Evolutionary conservation across 129 eudicot species (phyloP).

Genomic region (Chrysanthemum lavandulifolium): DNA sequence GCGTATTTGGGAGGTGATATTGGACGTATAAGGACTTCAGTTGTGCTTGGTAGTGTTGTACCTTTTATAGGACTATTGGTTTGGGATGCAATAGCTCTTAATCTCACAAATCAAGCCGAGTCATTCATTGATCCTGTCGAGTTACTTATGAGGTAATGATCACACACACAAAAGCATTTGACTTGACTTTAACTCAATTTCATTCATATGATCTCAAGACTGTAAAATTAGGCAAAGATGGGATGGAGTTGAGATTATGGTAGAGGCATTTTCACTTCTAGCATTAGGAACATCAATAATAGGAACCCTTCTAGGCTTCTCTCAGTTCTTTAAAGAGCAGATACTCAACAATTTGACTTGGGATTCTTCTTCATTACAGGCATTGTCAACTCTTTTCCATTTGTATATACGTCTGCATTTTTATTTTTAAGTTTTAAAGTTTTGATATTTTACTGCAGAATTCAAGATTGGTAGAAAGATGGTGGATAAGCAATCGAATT

Average conservation of each 20-base stretch:
- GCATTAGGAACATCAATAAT: constrained; percentile 86
- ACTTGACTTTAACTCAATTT: constrained; percentile 14
- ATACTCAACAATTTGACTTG: constrained; percentile 42
- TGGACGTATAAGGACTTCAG: constrained; percentile 63
- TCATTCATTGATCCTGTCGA: constrained; percentile 72
- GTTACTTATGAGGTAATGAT: constrained; percentile 61
- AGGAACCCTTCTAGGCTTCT: constrained; percentile 75
- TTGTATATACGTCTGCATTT: background rate
- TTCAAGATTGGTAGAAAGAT: constrained; percentile 34
- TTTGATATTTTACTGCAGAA: constrained; percentile 36
- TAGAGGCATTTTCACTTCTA: constrained; percentile 79
- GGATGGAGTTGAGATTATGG: constrained; percentile 79
- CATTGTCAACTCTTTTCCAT: constrained; percentile 31
- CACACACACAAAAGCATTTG: constrained; percentile 12
- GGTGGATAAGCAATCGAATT: constrained; percentile 58
- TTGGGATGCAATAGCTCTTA: constrained; percentile 74
- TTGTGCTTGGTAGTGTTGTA: constrained; percentile 69
- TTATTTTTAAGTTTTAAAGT: constrained; percentile 9
- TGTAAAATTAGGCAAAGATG: constrained; percentile 53
- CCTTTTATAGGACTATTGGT: constrained; percentile 66
- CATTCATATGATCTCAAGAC: background rate
- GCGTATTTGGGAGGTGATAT: constrained; percentile 80
- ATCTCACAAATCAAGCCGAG: constrained; percentile 50
- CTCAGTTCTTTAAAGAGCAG: constrained; percentile 87
- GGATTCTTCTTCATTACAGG: constrained; percentile 34